Evolutionary conservation across 305 asterid genomes (phyloP).

Genomic region (Fraxinus baroniana): DNA sequence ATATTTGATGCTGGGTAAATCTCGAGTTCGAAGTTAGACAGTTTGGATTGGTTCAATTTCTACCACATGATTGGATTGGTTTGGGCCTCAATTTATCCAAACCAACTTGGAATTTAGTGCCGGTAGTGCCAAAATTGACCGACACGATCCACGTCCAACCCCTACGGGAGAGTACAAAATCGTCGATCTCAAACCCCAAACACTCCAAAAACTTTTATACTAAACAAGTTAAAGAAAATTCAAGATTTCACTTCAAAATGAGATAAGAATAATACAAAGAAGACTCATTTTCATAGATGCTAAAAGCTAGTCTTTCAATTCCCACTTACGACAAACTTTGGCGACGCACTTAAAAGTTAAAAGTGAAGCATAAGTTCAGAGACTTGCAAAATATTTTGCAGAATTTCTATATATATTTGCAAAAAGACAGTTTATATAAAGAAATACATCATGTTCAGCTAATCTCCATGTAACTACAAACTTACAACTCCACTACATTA

Average conservation of each 20-base stretch:
- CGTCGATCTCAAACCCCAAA: too few species aligned
- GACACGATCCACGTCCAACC: too few species aligned
- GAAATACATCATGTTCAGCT: neutral
- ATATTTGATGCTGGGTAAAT: too few species aligned
- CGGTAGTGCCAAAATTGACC: too few species aligned
- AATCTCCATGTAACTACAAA: neutral
- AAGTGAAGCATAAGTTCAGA: neutral
- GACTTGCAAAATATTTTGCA: neutral
- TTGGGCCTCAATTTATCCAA: too few species aligned
- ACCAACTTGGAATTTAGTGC: too few species aligned
- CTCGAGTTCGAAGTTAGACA: too few species aligned
- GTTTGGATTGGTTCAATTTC: too few species aligned
- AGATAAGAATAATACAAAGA: neutral
- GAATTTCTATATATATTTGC: neutral
- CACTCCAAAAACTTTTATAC: too few species aligned
- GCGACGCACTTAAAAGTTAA: neutral
- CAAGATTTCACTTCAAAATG: neutral
- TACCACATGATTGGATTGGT: too few species aligned
- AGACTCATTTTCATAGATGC: neutral
- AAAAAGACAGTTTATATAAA: neutral
- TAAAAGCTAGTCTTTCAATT: neutral
- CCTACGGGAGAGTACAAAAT: too few species aligned
- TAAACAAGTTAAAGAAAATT: too few species aligned
- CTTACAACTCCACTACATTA: neutral
- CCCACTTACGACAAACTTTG: neutral